These are phyloP conservation scores for Cryptomeria japonica DNA, from an alignment of 75 land plant genomes.

Conservation along the genomic window DNA sequence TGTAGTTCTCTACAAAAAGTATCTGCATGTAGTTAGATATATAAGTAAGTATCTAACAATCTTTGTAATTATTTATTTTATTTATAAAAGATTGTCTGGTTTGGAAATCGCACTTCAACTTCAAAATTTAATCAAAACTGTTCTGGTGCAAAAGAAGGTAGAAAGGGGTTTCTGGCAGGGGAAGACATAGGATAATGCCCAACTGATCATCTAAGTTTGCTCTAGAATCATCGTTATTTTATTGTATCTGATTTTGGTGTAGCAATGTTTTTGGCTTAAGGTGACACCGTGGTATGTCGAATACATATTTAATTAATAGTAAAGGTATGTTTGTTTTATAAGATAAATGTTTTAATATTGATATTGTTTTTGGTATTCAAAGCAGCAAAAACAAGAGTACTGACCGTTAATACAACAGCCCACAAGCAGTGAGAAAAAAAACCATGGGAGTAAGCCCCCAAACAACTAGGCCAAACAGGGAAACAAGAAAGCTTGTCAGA, in stretches of 20 bases:
- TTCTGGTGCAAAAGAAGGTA: not conserved
- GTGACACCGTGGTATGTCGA: not conserved
- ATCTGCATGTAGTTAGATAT: not conserved
- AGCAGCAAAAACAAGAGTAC: no score
- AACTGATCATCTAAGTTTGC: not conserved
- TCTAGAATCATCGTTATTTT: not conserved
- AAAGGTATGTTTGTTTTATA: not conserved
- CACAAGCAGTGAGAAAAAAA: no score
- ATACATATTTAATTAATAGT: not conserved
- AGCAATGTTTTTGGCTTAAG: not conserved
- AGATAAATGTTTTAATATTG: not conserved
- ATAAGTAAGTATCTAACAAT: not conserved
- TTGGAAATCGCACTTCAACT: not conserved
- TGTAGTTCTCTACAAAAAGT: not conserved
- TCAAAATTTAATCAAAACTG: not conserved
- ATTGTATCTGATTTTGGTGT: not conserved
- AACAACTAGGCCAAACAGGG: no score
- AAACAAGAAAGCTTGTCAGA: no score
- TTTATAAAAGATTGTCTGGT: not conserved
- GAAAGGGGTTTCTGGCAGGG: not conserved
- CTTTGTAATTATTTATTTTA: not conserved
- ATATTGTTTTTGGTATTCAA: no score
- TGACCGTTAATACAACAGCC: no score
- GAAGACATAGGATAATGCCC: not conserved
- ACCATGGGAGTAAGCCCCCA: no score